Percentiles rank a stretch among this genome's conserved stretches.
These are phyloP conservation scores for Candida vaughaniae DNA, from an alignment of 805 yeast genomes.

Conservation along the genomic window DNA sequence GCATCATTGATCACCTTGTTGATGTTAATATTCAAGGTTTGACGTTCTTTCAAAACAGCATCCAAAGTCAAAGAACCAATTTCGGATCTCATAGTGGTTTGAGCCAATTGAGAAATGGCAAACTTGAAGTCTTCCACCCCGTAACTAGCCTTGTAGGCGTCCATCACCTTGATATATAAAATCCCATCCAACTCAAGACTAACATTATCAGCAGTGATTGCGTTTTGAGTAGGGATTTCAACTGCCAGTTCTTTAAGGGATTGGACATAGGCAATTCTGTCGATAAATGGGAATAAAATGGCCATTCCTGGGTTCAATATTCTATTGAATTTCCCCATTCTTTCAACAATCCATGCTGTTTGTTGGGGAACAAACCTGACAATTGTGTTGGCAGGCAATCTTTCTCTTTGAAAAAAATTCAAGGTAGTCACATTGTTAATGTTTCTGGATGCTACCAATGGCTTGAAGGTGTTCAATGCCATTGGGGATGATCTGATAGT, in stretches of 20 bases:
- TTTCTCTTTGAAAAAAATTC: constrained; percentile 59
- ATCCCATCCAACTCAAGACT: constrained; percentile 84
- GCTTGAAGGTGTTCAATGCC: too few species aligned
- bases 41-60: constrained; percentile 75
- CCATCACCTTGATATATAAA: constrained; percentile 70
- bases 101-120: constrained; percentile 83
- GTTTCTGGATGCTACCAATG: not conserved
- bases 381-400: constrained; percentile 72
- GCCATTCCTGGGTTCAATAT: constrained; percentile 75
- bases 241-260: constrained; percentile 81
- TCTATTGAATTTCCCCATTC: constrained; percentile 81
- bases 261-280: constrained; percentile 77
- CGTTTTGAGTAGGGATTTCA: constrained; percentile 80
- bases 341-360: constrained; percentile 86
- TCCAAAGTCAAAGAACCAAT: constrained; percentile 82
- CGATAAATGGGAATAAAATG: constrained; percentile 67
- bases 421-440: constrained; percentile 18
- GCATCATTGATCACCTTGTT: constrained; percentile 82
- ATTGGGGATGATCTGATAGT: too few species aligned
- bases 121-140: constrained; percentile 88
- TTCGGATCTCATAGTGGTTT: constrained; percentile 88
- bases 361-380: constrained; percentile 85
- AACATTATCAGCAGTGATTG: constrained; percentile 84
- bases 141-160: constrained; percentile 82
- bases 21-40: constrained; percentile 66